Conservation (phyloP, 441 rosid species). For the Croton setiger region DNA sequence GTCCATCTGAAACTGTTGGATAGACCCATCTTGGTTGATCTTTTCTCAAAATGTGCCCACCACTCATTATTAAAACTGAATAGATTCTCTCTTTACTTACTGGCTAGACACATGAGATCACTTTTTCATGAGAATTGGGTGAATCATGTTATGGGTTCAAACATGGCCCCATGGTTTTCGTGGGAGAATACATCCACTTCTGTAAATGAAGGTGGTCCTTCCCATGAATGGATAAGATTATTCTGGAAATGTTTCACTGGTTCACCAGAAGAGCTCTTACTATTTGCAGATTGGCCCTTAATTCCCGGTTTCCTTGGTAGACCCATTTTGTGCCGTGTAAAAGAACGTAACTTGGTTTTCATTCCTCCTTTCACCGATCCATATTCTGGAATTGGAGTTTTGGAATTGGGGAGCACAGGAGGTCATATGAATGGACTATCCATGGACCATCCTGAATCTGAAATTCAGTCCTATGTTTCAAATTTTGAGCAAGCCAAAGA, state of each 20-base stretch:
- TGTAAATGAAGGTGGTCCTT: constrained; percentile 80
- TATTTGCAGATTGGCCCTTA: constrained; percentile 92
- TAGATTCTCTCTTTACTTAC: constrained; percentile 69
- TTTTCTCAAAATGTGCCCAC: constrained; percentile 53
- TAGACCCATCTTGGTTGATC: constrained; percentile 61
- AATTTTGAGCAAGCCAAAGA: constrained; percentile 53
- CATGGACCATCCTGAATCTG: constrained; percentile 38
- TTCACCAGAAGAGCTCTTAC: constrained; percentile 65
- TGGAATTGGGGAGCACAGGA: constrained; percentile 32
- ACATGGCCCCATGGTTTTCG: constrained; percentile 90
- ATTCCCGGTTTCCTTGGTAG: constrained; percentile 98
- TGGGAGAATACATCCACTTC: constrained; percentile 71
- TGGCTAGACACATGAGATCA: constrained; percentile 76
- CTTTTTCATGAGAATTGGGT: constrained; percentile 89
- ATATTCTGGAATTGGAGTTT: constrained; percentile 28
- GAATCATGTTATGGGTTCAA: constrained; percentile 63
- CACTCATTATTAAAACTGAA: constrained; percentile 62
- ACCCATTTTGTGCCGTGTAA: constrained; percentile 87
- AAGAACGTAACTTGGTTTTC: constrained; percentile 72
- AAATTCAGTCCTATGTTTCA: constrained; percentile 42
- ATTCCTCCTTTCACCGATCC: constrained; percentile 57
- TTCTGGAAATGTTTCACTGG: constrained; percentile 87
- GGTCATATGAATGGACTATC: constrained; percentile 38
- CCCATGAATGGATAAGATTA: constrained; percentile 88
- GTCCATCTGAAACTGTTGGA: constrained; percentile 82